Base-by-base conservation (phyloP, 805 yeast genomes). In the Kluyveromyces lactis region DNA sequence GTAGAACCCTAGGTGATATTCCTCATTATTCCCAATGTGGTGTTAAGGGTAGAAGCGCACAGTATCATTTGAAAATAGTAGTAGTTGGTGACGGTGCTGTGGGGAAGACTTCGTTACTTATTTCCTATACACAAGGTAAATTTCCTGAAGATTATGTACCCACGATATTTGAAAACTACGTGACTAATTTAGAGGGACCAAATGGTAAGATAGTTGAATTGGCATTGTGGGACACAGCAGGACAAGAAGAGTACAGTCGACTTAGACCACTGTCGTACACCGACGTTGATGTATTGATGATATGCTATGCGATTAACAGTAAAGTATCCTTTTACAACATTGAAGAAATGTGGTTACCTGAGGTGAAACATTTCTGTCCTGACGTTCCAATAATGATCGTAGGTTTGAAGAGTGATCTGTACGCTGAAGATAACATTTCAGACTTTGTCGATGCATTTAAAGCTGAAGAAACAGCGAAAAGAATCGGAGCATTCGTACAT, bases 1-100 rank as follows among this genome's bases (percentile, higher is more conserved):
- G 17, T 10, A 24, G 60, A 18, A 47, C 51, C 2, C 43, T 52
- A 23, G 49, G 55, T 1, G 51, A 50, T 4, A 52, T 55, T 12
- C 54, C 56, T 12, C 50, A 60, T 17, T 58, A 49, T 39, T 57
- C 55, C 26, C 45, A 55, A 13, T 54, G 50, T 26, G 43, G 53
- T 18, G 44, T 38, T 27, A 30, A 39, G 2, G 51, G 53, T 24
- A 50, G 48, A 33, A 44, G 50, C 33, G 52, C 71, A 1, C 68
- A 68, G 38, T 53, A 58, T 29, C 66, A 63, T 35, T 50, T 70
- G 32, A 83, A 83, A 53, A 63, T 84, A 4, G 94, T 86, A 10
- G 82, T 82, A 19, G 92, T 86, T 8, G 95, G 95, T 6, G 95
- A 86, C 58, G 87, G 90, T 51, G 89, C 86, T 13, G 81, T 92